These are phyloP conservation scores for Apophysomyces variabilis DNA, from an alignment of 371 early-diverging fungal genomes.

Conservation along the genomic window DNA sequence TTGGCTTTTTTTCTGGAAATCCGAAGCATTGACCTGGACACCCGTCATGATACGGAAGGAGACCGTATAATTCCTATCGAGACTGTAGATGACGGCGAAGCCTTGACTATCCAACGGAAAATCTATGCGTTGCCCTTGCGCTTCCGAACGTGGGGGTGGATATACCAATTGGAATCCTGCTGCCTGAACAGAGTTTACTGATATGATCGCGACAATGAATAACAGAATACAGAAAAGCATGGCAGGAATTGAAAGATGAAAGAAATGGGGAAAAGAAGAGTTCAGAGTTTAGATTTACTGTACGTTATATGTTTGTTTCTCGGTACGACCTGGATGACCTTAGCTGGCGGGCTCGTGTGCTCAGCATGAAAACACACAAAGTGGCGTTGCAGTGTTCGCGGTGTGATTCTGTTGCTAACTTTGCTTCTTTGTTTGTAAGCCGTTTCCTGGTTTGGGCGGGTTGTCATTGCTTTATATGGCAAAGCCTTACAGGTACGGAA, in stretches of 20 bases:
- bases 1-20: not conserved
- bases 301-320: not conserved
- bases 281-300: not conserved
- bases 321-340: not conserved
- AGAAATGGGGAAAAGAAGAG: not conserved
- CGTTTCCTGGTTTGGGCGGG: no score
- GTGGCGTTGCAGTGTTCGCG: not conserved
- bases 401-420: no score
- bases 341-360: not conserved
- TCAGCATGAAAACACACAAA: not conserved
- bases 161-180: constrained; percentile 4
- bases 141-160: not conserved
- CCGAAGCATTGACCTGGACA: not conserved
- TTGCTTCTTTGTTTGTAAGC: no score
- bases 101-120: not conserved
- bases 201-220: not conserved
- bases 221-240: not conserved
- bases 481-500: no score
- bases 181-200: not conserved
- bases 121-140: constrained; percentile 1
- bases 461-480: no score
- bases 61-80: not conserved
- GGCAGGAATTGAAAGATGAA: not conserved
- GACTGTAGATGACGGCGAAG: not conserved
- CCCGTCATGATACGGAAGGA: not conserved